A percentile compares a stretch with the other conserved stretches of the same genome.
Evolutionary conservation across 2,329 filamentous ascomycete genomes (phyloP).

Genomic region (Trichoderma guizhouense): DNA sequence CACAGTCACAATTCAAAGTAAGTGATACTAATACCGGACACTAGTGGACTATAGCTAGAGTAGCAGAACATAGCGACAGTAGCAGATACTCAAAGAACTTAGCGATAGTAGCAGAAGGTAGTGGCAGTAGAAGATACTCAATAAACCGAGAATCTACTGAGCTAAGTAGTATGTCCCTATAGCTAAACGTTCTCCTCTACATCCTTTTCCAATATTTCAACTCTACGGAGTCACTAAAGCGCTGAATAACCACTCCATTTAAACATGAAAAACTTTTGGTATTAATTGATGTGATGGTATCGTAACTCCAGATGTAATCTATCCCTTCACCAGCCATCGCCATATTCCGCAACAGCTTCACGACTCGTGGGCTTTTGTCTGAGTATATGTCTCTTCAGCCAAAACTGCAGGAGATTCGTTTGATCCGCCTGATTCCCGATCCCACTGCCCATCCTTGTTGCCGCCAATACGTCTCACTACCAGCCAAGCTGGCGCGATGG

Average conservation of each 20-base stretch:
- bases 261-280: not conserved
- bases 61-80: not conserved
- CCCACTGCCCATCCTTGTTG: not conserved
- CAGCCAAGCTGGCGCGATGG: slow-evolving; percentile 64
- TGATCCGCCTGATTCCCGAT: slow-evolving; percentile 6
- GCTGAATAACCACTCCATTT: not conserved
- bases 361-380: slow-evolving; percentile 1
- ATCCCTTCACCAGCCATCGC: not conserved
- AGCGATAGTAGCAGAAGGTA: too few species aligned
- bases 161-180: not conserved
- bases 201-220: not conserved
- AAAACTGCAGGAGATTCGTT: not conserved
- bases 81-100: too few species aligned
- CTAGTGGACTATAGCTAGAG: not conserved
- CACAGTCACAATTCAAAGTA: not conserved
- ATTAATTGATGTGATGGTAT: not conserved
- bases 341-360: not conserved
- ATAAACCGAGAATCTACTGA: not conserved
- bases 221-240: not conserved
- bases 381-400: not conserved
- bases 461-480: slow-evolving; percentile 50
- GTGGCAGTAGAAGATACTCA: not conserved
- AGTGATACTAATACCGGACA: not conserved
- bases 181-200: not conserved
- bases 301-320: not conserved